Base-by-base conservation (phyloP, 257 asterid genomes). In the Misopates orontium region DNA sequence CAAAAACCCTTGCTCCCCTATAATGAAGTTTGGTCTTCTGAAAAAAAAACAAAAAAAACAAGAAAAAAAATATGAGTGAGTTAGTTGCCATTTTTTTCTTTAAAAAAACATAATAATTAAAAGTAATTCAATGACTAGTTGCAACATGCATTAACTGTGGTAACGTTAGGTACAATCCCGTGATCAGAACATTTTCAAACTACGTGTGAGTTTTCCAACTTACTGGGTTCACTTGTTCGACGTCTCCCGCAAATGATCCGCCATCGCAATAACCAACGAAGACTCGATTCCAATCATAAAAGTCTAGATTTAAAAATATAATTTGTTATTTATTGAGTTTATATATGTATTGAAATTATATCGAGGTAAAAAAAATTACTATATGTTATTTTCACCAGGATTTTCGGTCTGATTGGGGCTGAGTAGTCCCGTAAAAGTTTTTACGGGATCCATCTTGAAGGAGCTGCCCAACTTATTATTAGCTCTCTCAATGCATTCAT, bases 1-100 rank as follows among this genome's bases (percentile, higher is more conserved):
- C 31, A 25, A 75, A 78, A 63, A 82, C 67, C 72, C 84, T 75
- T 17, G 78, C 75, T 6, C 87, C 85, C 47, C 83, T 74, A 4
- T 48, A 49, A 23, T 71, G 66, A 49, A 74, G 69, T 16, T 78
- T 81, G 44, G 78, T 56, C 56, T 20, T 69, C 81, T 77, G 63
- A 42, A 56, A 40, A 48, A 6, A 53, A n/a, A 23, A 21, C 32
- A 10, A 54, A 7, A 28, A n/a, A n/a, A n/a, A n/a, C n/a, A n/a
- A n/a, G n/a, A 28, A 7, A 5, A 24, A 31, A 64, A 22, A 11
- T 23, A 24, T 10, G n/a, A 21, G 8, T 58, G 16, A 21, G 28
- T 53, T 10, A 12, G 10, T 17, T 17, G 9, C 15, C 52, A 40
- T n/a, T n/a, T 21, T 19, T n/a, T 36, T 18, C 10, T 12, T 7